Evolutionary conservation across 2,329 filamentous ascomycete species (phyloP), one percentile per base, ranked within the genome.

Genomic region (Aspergillus neoniger): DNA sequence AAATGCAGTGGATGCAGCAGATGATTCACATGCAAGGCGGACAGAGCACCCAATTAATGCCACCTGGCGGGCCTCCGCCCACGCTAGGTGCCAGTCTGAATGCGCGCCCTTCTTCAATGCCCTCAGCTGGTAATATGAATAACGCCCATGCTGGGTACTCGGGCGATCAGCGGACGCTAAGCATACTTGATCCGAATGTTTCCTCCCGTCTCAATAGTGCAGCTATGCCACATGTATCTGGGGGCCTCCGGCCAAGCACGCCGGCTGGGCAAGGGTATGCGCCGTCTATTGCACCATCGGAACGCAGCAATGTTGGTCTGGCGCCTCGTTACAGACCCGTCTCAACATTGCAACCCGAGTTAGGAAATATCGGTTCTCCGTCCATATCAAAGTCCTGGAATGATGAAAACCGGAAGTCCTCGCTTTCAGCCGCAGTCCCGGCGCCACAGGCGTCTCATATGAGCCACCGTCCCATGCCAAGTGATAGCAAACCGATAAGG

Each of bases 311-410:
- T 74, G 82, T 97, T 63, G 95, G 95, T 15, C 84, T 96, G 55
- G 92, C 95, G 8, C 89, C 91, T 32, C 88, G 95, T 48, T 99
- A 99, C 78, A 86, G 95, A 49, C 92, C 95, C 1, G 94, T 98
- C 0, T 92, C 91, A 0, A 88, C 89, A 44, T 80, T 83, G 57
- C 81, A 80, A 7, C 72, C 75, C 9, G 74, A 77, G 6, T 64
- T 65, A 4, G 69, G 69, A 5, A 61, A 77, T 3, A 69, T 72
- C 7, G 72, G 74, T 25, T 74, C 73, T 5, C 70, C 74, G 8
- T 65, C 73, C 2, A 68, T 69, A 2, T 67, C 73, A n/a, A 75
- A 72, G 38, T 69, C 72, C 9, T 80, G 76, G 74, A 71, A 70
- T 15, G 68, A 77, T 55, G 74, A 77, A 55, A 74, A 76, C 51